Evolutionary conservation across 129 eudicot genomes (phyloP), one percentile per base, ranked within the genome.

Genomic region (Artemisia tridentata): DNA sequence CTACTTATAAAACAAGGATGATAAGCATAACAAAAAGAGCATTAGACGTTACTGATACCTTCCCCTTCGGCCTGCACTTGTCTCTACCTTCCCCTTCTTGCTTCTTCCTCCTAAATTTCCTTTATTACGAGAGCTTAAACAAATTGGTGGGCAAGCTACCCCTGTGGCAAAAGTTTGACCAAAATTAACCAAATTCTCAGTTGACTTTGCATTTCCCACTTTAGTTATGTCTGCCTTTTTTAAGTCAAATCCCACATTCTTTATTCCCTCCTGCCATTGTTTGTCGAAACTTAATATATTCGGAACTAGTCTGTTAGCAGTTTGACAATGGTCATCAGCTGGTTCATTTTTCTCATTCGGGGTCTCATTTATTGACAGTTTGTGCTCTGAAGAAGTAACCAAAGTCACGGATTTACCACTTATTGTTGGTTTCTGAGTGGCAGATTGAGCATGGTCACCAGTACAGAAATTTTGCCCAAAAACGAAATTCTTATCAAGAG

Each of bases 351-450:
- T 51, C 56, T 12, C 56, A 12, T 12, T 51, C 2, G 19, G 19
- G 16, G 11, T 51, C 56, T 51, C 56, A 51, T 51, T 2, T 51
- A n/a, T 11, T 51, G 12, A 14, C 6, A 16, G 17, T 51, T 11
- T 51, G 90, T 51, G 84, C 58, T 1, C 43, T 0, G 27, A 55
- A 19, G 6, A 56, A 17, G 29, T 5, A 19, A 56, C 25, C 1
- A 52, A 56, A 56, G 23, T 20, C 4, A 2, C 21, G 16, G 6
- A 23, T 23, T 23, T 23, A 23, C 25, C 25, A 23, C 25, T 23
- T 23, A 23, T 23, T 23, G 25, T 23, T 23, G 25, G 25, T 23
- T 58, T 58, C 63, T 15, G 14, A 38, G 45, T 7, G 45, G 11
- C 45, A 38, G 45, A 38, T 7, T 38, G 10, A 38, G 11, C 45